A percentile compares a stretch with the other conserved stretches of the same genome.
These are phyloP conservation scores for Malassezia arunalokei DNA, from an alignment of 1,284 basidiomycete species.

Conservation along the genomic window DNA sequence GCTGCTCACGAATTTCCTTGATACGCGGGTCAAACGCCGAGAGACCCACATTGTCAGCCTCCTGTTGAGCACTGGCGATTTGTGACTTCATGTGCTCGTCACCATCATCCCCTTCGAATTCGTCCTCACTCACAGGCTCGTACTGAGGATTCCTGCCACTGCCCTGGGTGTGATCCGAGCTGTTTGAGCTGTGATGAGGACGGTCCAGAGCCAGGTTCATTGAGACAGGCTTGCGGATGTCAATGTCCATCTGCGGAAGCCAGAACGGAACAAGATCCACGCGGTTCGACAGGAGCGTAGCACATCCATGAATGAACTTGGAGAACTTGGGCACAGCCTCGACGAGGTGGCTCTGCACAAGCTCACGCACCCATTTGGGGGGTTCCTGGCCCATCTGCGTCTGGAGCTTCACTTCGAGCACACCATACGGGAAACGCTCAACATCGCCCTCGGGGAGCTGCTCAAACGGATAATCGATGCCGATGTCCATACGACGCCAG, in stretches of 20 bases:
- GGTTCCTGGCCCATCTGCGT: slow-evolving; percentile 93
- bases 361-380: slow-evolving; percentile 86
- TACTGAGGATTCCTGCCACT: slow-evolving; percentile 23
- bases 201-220: slow-evolving; percentile 37
- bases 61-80: slow-evolving; percentile 33
- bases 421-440: slow-evolving; percentile 85
- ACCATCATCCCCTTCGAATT: slow-evolving; percentile 36
- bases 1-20: slow-evolving; percentile 35
- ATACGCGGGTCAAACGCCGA: slow-evolving; percentile 38
- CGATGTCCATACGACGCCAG: slow-evolving; percentile 87
- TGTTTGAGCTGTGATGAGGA: slow-evolving; percentile 26
- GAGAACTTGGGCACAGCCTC: slow-evolving; percentile 52
- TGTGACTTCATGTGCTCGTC: slow-evolving; percentile 16
- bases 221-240: slow-evolving; percentile 32
- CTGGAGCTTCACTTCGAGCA: slow-evolving; percentile 92
- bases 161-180: slow-evolving; percentile 29
- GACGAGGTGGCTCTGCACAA: slow-evolving; percentile 79
- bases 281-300: slow-evolving; percentile 78
- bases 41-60: slow-evolving; percentile 38
- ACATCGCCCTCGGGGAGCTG: slow-evolving; percentile 62
- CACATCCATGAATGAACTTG: slow-evolving; percentile 96
- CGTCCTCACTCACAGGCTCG: slow-evolving; percentile 44
- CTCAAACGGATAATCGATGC: slow-evolving; percentile 80
- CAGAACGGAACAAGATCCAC: slow-evolving; percentile 98
- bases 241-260: slow-evolving; percentile 76